Base-by-base conservation (phyloP, 345 rosid genomes). In the Bretschneidera sinensis region DNA sequence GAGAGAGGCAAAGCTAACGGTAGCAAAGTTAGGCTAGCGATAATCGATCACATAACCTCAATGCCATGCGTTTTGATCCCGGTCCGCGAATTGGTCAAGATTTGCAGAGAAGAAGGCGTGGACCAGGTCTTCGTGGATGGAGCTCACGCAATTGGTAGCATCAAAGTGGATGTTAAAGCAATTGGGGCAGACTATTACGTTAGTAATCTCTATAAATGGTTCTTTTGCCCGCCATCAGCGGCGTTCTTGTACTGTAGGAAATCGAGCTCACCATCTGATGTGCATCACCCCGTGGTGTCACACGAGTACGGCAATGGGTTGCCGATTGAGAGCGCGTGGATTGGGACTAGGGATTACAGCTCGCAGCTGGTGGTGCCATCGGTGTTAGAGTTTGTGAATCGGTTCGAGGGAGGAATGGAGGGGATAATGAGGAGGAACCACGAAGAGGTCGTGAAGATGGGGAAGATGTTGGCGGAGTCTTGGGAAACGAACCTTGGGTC, bases 151-250 rank as follows among this genome's bases (percentile, higher is more conserved):
- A 67, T 88, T 55, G 91, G 95, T 56, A 83, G 89, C 64, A 80
- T 88, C 52, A 80, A 85, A 51, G 80, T 88, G 24, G 83, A 88
- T 68, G 89, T 88, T 5, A 79, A 81, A 59, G 91, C 81, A 55
- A 80, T 85, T n/a, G 89, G 84, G 57, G 91, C 95, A 54, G 91
- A 88, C 78, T 88, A 79, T 24, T 88, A 85, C 17, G 95, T 77
- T n/a, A 83, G 95, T 35, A 85, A 85, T 68, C 73, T 88, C 56
- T 81, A 88, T 33, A 88, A 88, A 43, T 88, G 95, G 91, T 85
- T 88, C 52, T 88, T 88, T 63, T 88, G 91, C 62, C 91, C 91
- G 0, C 91, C 91, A 0, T 81, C 95, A 6, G 78, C 83, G 8
- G 91, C 95, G 9, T 78, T 88, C 75, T 72, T 88, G 58, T 80